These are phyloP conservation scores for Ilex aquifolium DNA, from an alignment of 257 asterid species.

Conservation along the genomic window DNA sequence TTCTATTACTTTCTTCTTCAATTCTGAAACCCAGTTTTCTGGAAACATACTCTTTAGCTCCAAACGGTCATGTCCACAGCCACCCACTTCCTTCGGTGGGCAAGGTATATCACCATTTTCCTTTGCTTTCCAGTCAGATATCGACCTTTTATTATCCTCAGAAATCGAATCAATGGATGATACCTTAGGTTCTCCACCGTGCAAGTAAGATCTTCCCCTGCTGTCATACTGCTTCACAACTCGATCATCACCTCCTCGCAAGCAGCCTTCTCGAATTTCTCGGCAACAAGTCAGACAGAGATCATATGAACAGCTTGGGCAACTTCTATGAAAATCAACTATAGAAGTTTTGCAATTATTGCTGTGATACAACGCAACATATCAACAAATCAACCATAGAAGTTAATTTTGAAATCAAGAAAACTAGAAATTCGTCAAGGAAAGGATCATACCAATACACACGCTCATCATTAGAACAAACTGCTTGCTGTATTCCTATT, in stretches of 20 bases:
- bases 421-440: conserved; percentile 3
- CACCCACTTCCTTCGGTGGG: conserved; percentile 45
- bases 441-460: conserved; percentile 38
- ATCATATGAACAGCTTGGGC: conserved; percentile 55
- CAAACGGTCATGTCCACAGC: conserved; percentile 43
- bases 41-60: conserved; percentile 36
- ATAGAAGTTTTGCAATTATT: conserved; percentile 56
- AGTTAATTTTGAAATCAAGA: neutral
- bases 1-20: conserved; percentile 25
- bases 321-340: conserved; percentile 56
- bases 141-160: conserved; percentile 16
- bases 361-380: conserved; percentile 26
- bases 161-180: conserved; percentile 7
- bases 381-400: neutral
- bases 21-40: conserved; percentile 30
- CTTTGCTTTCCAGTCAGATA: conserved; percentile 37
- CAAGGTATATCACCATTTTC: conserved; percentile 49
- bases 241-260: conserved; percentile 23
- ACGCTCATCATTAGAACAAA: conserved; percentile 33
- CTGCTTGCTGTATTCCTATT: conserved; percentile 25
- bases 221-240: conserved; percentile 15
- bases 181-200: conserved; percentile 9
- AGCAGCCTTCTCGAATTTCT: conserved; percentile 51
- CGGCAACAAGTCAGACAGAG: conserved; percentile 55
- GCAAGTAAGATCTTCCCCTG: conserved; percentile 22